Base-by-base conservation (phyloP, 176 grass and related monocot genomes). In the Zoysia pacifica region DNA sequence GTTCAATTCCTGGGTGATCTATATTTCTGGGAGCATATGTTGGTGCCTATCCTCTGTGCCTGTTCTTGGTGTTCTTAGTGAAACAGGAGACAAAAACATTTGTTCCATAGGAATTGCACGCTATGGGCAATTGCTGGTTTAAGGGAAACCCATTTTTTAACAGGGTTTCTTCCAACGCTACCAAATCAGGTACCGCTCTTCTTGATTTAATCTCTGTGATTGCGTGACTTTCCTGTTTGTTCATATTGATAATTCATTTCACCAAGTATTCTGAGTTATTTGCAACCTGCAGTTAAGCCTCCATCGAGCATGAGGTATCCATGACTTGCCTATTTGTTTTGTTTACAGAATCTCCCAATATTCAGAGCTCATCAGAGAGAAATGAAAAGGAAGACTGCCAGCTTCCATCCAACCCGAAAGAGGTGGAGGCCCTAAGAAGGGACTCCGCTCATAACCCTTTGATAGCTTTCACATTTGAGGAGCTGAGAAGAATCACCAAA, bases 401-500 rank as follows among this genome's bases (percentile, higher is more conserved):
- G 68, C 65, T 96, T 41, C 90, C 90, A 38, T 96, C 87, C 48
- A 96, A 96, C 46, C 75, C 85, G 0, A 90, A 86, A 69, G 90
- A 96, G 84, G 90, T 96, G 20, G 82, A 96, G 79, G 79, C 72
- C 5, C 84, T 88, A 48, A 77, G 85, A 71, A 81, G 74, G 0
- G 73, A 90, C 56, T 71, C 85, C 0, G 76, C 72, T 56, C 10
- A n/a, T 7, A 96, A 96, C 28, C 93, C 79, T 75, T 64, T 92
- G 67, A 86, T 96, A 79, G 90, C 87, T 79, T 96, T 96, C 62
- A 90, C 87, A 79, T 88, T 96, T 74, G 85, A 96, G 70, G 90
- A 96, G 71, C 85, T 96, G 15, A 90, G 75, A 62, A 92, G 49
- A 18, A 91, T 92, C 10, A 92, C 93, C 28, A 82, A 79, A 60